These are phyloP conservation scores for Retiboletus flavoniger DNA, from an alignment of 1,284 basidiomycete genomes.

Conservation along the genomic window DNA sequence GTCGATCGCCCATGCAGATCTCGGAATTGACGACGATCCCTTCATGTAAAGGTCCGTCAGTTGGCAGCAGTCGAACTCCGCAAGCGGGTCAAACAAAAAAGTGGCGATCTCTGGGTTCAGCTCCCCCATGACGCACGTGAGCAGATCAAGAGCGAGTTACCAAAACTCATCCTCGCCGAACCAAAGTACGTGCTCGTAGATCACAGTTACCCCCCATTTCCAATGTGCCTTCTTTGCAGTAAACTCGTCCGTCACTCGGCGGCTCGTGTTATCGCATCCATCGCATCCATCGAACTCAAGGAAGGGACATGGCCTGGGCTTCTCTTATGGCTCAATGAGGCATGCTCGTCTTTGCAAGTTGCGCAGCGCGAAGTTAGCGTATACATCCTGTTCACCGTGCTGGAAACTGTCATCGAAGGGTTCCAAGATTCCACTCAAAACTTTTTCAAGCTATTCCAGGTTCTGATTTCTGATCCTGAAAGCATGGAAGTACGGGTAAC, in stretches of 20 bases:
- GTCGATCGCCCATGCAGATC: conserved; percentile 7
- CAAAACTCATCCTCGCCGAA: conserved; percentile 79
- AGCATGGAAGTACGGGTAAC: conserved; percentile 91
- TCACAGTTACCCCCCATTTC: not conserved
- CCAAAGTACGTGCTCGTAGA: conserved; percentile 55
- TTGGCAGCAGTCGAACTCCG: conserved; percentile 97
- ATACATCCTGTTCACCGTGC: conserved; percentile 88
- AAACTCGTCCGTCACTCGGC: conserved; percentile 87
- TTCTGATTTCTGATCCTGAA: conserved; percentile 83
- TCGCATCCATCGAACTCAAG: conserved; percentile 89
- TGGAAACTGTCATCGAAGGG: conserved; percentile 90
- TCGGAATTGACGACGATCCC: conserved; percentile 7
- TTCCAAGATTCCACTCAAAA: conserved; percentile 77
- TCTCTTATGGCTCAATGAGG: conserved; percentile 84
- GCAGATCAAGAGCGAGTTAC: conserved; percentile 85
- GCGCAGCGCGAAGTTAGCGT: conserved; percentile 88
- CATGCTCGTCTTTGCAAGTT: conserved; percentile 68
- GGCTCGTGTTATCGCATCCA: conserved; percentile 90
- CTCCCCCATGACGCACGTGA: conserved; percentile 71
- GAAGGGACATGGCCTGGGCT: conserved; percentile 84
- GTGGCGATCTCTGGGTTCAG: conserved; percentile 82
- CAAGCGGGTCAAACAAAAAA: conserved; percentile 84
- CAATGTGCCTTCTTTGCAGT: conserved; percentile 40
- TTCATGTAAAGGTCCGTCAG: conserved; percentile 77
- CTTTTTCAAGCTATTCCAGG: conserved; percentile 82